These are phyloP conservation scores for Salmacisia buchloeana DNA, from an alignment of 1,284 basidiomycete genomes.

Conservation along the genomic window DNA sequence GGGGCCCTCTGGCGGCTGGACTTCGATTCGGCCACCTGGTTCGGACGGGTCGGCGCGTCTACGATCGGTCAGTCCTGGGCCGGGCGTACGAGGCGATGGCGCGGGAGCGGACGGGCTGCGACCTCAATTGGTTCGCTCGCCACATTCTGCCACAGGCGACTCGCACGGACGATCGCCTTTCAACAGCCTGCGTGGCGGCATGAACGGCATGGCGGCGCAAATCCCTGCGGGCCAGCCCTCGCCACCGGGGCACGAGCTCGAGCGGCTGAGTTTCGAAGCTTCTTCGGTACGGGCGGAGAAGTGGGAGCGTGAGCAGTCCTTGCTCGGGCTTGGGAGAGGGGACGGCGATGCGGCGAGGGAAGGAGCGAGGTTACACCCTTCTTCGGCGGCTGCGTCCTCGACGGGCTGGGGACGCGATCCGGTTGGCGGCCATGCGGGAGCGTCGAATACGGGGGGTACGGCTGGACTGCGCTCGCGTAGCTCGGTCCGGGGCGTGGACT, in stretches of 20 bases:
- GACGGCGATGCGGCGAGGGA: not conserved
- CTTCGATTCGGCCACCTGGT: too few relatives aligned
- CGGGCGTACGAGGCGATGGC: too few relatives aligned
- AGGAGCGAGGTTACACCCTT: slow-evolving; percentile 1
- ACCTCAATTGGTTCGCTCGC: too few relatives aligned
- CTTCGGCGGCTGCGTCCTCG: not conserved
- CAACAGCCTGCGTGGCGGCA: not conserved
- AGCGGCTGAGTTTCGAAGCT: not conserved
- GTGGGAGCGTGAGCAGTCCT: not conserved
- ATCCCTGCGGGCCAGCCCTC: not conserved
- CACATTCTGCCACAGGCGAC: too few relatives aligned
- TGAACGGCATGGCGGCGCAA: too few relatives aligned
- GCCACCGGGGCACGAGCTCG: slow-evolving; percentile 4
- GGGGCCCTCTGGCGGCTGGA: too few relatives aligned
- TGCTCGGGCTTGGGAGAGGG: too few relatives aligned
- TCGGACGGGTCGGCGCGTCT: too few relatives aligned
- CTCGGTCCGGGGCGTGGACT: not conserved
- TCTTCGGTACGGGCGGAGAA: not conserved
- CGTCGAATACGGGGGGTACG: not conserved
- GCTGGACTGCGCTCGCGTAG: not conserved
- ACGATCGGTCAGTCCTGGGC: too few relatives aligned
- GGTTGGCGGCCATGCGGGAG: not conserved
- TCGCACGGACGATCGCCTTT: not conserved
- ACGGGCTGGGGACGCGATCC: not conserved
- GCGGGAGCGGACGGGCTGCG: too few relatives aligned